Evolutionary conservation across 306 rosid genomes (phyloP).

Genomic region (Psophocarpus tetragonolobus): DNA sequence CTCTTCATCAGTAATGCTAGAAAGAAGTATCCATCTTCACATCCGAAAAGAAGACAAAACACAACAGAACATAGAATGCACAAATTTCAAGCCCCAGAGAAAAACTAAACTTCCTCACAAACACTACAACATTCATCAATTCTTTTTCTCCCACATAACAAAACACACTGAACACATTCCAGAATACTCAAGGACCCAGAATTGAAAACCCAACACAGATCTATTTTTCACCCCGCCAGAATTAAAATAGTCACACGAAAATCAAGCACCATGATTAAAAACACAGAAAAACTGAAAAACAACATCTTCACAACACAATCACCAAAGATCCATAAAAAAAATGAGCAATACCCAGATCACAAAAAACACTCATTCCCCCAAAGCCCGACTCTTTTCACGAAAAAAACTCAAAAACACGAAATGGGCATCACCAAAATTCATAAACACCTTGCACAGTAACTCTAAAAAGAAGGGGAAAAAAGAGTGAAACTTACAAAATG

Average conservation of each 20-base stretch:
- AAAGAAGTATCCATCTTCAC: background rate
- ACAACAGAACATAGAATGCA: background rate
- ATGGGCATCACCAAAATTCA: background rate
- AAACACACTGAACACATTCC: slow-evolving; percentile 30
- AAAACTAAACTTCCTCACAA: background rate
- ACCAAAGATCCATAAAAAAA: slow-evolving; percentile 34
- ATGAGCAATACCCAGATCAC: slow-evolving; percentile 24
- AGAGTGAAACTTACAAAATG: slow-evolving; percentile 35
- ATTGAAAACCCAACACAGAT: slow-evolving; percentile 31
- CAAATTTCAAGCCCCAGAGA: background rate
- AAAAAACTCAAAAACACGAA: background rate
- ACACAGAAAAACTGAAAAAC: slow-evolving; percentile 6
- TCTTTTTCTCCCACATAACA: background rate
- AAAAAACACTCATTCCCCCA: slow-evolving; percentile 16
- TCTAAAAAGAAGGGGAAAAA: background rate
- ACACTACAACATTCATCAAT: slow-evolving; percentile 13
- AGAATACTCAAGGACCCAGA: slow-evolving; percentile 2
- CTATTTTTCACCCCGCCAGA: slow-evolving; percentile 18
- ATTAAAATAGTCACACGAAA: background rate
- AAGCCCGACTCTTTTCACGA: background rate
- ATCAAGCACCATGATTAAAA: slow-evolving; percentile 7
- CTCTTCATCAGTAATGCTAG: background rate
- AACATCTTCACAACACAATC: background rate
- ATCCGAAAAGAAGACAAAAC: background rate
- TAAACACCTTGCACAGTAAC: background rate